A percentile compares a stretch with the other conserved stretches of the same genome.
phyloP scores from a whole-genome alignment of 179 eudicot species.

The Camellia oleifera region DNA sequence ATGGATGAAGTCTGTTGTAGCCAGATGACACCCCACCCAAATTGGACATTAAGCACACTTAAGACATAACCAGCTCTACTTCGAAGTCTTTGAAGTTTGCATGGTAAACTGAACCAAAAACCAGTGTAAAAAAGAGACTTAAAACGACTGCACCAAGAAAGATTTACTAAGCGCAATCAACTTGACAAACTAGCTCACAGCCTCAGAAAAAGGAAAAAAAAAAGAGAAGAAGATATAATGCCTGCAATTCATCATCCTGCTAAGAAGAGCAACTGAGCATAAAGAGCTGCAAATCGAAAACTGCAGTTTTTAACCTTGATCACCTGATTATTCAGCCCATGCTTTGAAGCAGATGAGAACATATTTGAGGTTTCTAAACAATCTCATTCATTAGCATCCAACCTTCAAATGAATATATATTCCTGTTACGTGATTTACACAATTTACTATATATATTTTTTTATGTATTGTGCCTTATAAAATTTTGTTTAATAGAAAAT shows the following conservation, averaged over 20 bases:
- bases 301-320: no score
- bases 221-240: neutral
- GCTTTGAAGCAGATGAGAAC: neutral
- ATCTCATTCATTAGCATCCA: neutral
- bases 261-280: neutral
- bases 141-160: neutral
- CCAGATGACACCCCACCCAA: conserved; percentile 3
- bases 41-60: neutral
- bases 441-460: neutral
- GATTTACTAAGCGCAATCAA: neutral
- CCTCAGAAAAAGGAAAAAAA: neutral
- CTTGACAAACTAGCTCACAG: neutral
- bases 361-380: neutral
- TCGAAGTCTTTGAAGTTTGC: no score
- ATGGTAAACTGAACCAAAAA: no score
- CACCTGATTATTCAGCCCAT: no score
- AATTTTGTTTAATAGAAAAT: neutral
- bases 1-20: neutral
- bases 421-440: neutral
- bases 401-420: neutral
- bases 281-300: no score
- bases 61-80: neutral
- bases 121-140: no score
- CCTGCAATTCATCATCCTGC: neutral
- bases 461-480: neutral